Evolutionary conservation across 768 basidiomycete genomes (phyloP).

Genomic region (Boletellus ananiceps): DNA sequence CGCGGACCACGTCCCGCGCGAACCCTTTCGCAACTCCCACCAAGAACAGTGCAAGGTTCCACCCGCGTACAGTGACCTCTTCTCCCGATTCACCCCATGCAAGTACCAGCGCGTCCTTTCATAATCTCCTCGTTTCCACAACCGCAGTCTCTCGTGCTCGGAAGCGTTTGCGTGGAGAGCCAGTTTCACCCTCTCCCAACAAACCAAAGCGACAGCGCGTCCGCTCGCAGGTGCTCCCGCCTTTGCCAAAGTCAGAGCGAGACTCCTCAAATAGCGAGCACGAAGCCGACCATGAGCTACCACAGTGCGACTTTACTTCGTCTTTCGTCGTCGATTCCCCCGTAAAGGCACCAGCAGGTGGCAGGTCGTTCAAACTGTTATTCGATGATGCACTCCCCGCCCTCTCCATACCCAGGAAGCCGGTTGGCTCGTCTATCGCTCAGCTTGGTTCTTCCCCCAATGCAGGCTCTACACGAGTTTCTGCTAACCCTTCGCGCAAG

Average conservation of each 20-base stretch:
- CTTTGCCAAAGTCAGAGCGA: slow-evolving; percentile 32
- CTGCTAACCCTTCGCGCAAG: slow-evolving; percentile 2
- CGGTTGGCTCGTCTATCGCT: background rate
- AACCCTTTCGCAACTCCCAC: slow-evolving; percentile 48
- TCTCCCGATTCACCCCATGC: slow-evolving; percentile 42
- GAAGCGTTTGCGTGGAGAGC: slow-evolving; percentile 78
- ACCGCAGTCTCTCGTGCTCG: slow-evolving; percentile 63
- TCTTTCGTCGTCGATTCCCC: slow-evolving; percentile 71
- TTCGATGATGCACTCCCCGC: slow-evolving; percentile 51
- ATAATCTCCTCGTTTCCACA: slow-evolving; percentile 22
- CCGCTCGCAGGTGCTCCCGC: slow-evolving; percentile 36
- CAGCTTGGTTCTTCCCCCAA: slow-evolving; percentile 1
- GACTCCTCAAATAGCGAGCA: slow-evolving; percentile 33
- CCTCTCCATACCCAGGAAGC: slow-evolving; percentile 17
- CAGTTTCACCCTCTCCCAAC: slow-evolving; percentile 76
- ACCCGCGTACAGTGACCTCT: slow-evolving; percentile 21
- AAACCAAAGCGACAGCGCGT: slow-evolving; percentile 70
- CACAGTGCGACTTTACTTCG: slow-evolving; percentile 29
- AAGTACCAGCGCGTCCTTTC: slow-evolving; percentile 16
- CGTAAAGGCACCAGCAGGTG: slow-evolving; percentile 51
- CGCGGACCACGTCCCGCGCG: slow-evolving; percentile 4
- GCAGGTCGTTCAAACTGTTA: slow-evolving; percentile 60
- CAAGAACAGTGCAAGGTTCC: slow-evolving; percentile 31
- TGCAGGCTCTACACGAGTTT: background rate
- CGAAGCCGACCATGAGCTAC: slow-evolving; percentile 32